phyloP scores from a whole-genome alignment of 31 red algal genomes.

The Odonthalia washingtoniensis region DNA sequence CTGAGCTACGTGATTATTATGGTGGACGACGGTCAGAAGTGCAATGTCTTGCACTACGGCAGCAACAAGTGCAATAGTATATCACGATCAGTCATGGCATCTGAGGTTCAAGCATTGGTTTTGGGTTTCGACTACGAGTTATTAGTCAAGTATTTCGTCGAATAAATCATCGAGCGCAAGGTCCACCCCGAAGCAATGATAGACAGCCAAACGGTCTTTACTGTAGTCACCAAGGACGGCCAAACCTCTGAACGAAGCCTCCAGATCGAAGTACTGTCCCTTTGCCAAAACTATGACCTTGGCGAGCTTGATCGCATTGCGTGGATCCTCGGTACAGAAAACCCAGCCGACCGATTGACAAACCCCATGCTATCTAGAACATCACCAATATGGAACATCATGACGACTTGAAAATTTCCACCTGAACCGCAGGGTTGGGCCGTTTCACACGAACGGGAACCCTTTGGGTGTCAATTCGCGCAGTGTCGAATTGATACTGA shows the following conservation, averaged over 20 bases:
- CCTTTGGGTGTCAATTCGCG: too few species aligned
- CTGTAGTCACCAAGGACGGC: conserved; percentile 13
- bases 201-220: conserved; percentile 20
- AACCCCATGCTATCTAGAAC: too few species aligned
- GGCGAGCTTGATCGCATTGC: conserved; percentile 9
- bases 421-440: too few species aligned
- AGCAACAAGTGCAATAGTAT: not conserved
- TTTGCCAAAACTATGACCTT: not conserved
- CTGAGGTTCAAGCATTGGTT: conserved; percentile 23
- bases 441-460: too few species aligned
- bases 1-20: conserved; percentile 30
- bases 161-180: not conserved
- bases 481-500: too few species aligned
- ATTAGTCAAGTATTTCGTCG: not conserved
- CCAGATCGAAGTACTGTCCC: conserved; percentile 26
- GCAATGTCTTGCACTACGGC: conserved; percentile 29
- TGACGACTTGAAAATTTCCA: too few species aligned
- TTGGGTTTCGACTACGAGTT: conserved; percentile 25
- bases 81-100: conserved; percentile 40
- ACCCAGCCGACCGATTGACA: too few species aligned
- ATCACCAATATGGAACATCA: too few species aligned
- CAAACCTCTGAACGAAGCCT: conserved; percentile 22
- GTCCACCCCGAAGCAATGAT: conserved; percentile 6
- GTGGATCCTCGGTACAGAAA: conserved; percentile 25
- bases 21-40: not conserved